A percentile compares a stretch with the other conserved stretches of the same genome.
These are phyloP conservation scores for Poteriospumella lacustris DNA, from an alignment of 108 stramenopile genomes.

Conservation along the genomic window DNA sequence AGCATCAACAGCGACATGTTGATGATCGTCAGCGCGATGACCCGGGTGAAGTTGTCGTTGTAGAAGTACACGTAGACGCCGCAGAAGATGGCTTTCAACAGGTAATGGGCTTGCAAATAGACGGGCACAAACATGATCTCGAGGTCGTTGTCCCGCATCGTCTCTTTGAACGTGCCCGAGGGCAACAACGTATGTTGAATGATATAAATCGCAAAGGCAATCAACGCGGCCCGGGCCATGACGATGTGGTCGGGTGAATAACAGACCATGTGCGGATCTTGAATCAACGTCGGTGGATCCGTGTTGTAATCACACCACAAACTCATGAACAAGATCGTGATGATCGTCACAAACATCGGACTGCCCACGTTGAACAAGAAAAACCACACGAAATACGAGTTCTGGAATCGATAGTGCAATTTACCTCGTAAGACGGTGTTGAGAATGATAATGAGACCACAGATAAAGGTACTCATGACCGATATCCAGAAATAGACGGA, in stretches of 20 bases:
- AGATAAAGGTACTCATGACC: not conserved
- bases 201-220: constrained; percentile 22
- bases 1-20: constrained; percentile 13
- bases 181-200: constrained; percentile 22
- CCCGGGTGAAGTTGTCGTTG: not conserved
- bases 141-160: constrained; percentile 24
- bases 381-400: constrained; percentile 12
- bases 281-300: not conserved
- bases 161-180: constrained; percentile 29
- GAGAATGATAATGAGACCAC: constrained; percentile 20
- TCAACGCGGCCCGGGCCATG: constrained; percentile 10
- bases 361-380: constrained; percentile 23
- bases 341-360: constrained; percentile 18
- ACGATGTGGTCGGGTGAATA: not conserved
- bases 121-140: constrained; percentile 30
- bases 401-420: constrained; percentile 20
- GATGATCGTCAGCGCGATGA: constrained; percentile 16
- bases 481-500: constrained; percentile 22
- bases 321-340: constrained; percentile 20
- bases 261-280: constrained; percentile 17
- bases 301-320: constrained; percentile 3
- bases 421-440: constrained; percentile 11
- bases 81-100: constrained; percentile 17
- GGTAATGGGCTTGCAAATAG: constrained; percentile 30
- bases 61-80: constrained; percentile 28